Percentiles rank a stretch among this genome's conserved stretches.
Conservation (phyloP, 75 land plant species). For the Sequoia sempervirens region DNA sequence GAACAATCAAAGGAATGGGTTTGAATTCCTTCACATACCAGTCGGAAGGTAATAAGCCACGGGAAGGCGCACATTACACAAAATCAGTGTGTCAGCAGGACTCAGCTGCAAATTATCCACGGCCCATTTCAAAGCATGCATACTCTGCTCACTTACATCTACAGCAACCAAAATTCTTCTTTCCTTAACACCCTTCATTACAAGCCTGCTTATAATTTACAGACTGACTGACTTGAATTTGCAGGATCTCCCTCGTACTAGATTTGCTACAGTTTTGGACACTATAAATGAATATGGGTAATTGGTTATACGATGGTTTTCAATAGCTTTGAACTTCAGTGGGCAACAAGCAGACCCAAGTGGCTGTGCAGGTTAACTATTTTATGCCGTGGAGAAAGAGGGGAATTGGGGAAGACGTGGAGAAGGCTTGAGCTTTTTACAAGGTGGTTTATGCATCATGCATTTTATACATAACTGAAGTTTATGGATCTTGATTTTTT, state of each 20-base stretch:
- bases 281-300: too few species aligned
- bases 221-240: background rate
- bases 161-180: slow-evolving; percentile 31
- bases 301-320: too few species aligned
- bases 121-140: slow-evolving; percentile 31
- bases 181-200: slow-evolving; percentile 4
- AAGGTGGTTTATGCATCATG: too few species aligned
- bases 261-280: background rate
- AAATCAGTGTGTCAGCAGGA: slow-evolving; percentile 1
- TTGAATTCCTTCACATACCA: slow-evolving; percentile 3
- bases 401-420: too few species aligned
- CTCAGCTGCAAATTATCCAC: slow-evolving; percentile 7
- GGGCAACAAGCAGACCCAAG: too few species aligned
- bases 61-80: slow-evolving; percentile 18
- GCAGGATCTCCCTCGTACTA: background rate
- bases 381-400: too few species aligned
- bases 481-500: too few species aligned
- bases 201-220: background rate
- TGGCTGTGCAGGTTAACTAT: too few species aligned
- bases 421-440: too few species aligned
- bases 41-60: slow-evolving; percentile 10
- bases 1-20: background rate
- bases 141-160: slow-evolving; percentile 33
- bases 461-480: too few species aligned
- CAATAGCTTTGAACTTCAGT: too few species aligned